Evolutionary conservation across 257 asterid genomes (phyloP).

Genomic region (Lithospermum erythrorhizon): DNA sequence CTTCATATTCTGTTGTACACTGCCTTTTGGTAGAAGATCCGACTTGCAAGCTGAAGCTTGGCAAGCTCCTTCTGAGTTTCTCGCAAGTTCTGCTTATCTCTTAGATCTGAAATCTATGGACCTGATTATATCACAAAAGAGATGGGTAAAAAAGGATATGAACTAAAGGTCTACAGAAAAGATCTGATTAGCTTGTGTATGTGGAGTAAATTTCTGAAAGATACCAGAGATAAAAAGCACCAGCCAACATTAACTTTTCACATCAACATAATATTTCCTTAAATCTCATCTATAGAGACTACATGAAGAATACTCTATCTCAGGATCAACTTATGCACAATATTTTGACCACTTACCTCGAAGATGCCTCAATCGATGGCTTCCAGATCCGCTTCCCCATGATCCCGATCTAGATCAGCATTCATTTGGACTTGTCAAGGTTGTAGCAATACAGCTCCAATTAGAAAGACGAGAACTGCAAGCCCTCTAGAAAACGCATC

Average conservation of each 20-base stretch:
- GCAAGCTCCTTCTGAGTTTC: conserved; percentile 21
- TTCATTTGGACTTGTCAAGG: conserved; percentile 86
- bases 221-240: too few relatives aligned
- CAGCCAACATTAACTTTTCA: too few relatives aligned
- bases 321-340: not conserved
- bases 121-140: conserved; percentile 2
- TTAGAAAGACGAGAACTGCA: conserved; percentile 82
- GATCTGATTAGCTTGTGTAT: too few relatives aligned
- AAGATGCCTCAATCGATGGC: conserved; percentile 74
- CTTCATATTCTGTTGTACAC: conserved; percentile 16
- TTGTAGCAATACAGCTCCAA: conserved; percentile 73
- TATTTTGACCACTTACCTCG: conserved; percentile 50
- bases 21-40: conserved; percentile 20
- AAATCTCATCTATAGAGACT: not conserved
- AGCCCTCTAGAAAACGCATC: conserved; percentile 91
- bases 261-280: too few relatives aligned
- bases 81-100: conserved; percentile 18
- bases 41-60: conserved; percentile 25
- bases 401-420: conserved; percentile 62
- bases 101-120: conserved; percentile 14
- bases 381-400: conserved; percentile 59
- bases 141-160: too few relatives aligned
- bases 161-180: too few relatives aligned
- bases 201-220: too few relatives aligned
- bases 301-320: too few relatives aligned